These are phyloP conservation scores for Geotrichum bryndzae DNA, from an alignment of 1,139 yeast species.

Conservation along the genomic window DNA sequence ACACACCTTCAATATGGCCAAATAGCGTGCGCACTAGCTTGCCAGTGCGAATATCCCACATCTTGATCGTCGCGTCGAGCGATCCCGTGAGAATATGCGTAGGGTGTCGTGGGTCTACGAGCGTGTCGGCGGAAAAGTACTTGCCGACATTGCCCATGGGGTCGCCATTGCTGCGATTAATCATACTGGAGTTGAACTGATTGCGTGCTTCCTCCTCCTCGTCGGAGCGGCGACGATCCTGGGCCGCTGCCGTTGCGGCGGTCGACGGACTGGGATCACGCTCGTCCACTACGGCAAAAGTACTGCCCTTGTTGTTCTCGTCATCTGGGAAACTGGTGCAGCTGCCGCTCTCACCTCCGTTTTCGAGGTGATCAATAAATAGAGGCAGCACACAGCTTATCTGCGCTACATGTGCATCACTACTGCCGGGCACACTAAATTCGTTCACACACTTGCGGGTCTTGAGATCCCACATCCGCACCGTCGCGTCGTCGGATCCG, in stretches of 20 bases:
- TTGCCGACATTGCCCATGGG: neutral
- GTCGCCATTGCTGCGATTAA: neutral
- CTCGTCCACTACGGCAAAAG: slow-evolving; percentile 24
- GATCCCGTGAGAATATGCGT: too few species aligned
- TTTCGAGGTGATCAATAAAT: slow-evolving; percentile 44
- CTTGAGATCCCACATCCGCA: slow-evolving; percentile 88
- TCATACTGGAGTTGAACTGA: slow-evolving; percentile 5
- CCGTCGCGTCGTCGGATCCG: slow-evolving; percentile 86
- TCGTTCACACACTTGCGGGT: slow-evolving; percentile 73
- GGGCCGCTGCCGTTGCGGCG: neutral
- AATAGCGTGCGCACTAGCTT: too few species aligned
- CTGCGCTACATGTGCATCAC: slow-evolving; percentile 44
- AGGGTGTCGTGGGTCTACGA: neutral
- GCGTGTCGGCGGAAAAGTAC: neutral
- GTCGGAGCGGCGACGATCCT: slow-evolving; percentile 2
- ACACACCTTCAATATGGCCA: too few species aligned
- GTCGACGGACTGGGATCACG: neutral
- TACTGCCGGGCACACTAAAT: slow-evolving; percentile 47
- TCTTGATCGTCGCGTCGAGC: too few species aligned
- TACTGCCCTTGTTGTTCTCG: slow-evolving; percentile 27
- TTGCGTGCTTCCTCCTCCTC: slow-evolving; percentile 14
- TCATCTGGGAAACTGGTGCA: slow-evolving; percentile 22
- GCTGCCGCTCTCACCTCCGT: neutral
- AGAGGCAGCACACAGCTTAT: slow-evolving; percentile 87
- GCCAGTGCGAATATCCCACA: too few species aligned